Conservation (phyloP, 1,284 basidiomycete genomes). For the Abortiporus biennis region DNA sequence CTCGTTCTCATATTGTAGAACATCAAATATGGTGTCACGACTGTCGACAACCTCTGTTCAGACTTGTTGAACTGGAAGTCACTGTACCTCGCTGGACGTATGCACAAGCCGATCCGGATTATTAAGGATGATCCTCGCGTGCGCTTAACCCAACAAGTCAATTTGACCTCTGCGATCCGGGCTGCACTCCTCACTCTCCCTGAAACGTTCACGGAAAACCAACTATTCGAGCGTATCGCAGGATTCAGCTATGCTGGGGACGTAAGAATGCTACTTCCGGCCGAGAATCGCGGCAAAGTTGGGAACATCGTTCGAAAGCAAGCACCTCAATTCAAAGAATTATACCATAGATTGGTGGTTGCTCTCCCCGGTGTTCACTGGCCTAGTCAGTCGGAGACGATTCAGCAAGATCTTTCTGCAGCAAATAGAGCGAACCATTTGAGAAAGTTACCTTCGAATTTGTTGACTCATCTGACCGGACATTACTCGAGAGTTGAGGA, state of each 20-base stretch:
- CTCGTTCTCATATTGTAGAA: constrained; percentile 59
- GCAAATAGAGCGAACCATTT: constrained; percentile 68
- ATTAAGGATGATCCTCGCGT: constrained; percentile 86
- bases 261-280: constrained; percentile 89
- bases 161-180: constrained; percentile 85
- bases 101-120: constrained; percentile 95
- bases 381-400: constrained; percentile 39
- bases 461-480: constrained; percentile 54
- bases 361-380: constrained; percentile 75
- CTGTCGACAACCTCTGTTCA: constrained; percentile 81
- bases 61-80: constrained; percentile 93
- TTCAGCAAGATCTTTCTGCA: constrained; percentile 68
- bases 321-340: constrained; percentile 75
- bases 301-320: constrained; percentile 87
- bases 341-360: constrained; percentile 80
- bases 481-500: constrained; percentile 40
- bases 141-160: constrained; percentile 89
- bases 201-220: constrained; percentile 62
- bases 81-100: constrained; percentile 90
- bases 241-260: constrained; percentile 88
- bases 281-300: constrained; percentile 94
- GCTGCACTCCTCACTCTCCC: constrained; percentile 68
- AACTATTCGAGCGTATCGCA: constrained; percentile 85
- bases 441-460: constrained; percentile 66
- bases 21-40: constrained; percentile 98